A percentile compares a stretch with the other conserved stretches of the same genome.
Evolutionary conservation across 2,329 filamentous ascomycete genomes (phyloP).

Genomic region (Exophiala sideris): DNA sequence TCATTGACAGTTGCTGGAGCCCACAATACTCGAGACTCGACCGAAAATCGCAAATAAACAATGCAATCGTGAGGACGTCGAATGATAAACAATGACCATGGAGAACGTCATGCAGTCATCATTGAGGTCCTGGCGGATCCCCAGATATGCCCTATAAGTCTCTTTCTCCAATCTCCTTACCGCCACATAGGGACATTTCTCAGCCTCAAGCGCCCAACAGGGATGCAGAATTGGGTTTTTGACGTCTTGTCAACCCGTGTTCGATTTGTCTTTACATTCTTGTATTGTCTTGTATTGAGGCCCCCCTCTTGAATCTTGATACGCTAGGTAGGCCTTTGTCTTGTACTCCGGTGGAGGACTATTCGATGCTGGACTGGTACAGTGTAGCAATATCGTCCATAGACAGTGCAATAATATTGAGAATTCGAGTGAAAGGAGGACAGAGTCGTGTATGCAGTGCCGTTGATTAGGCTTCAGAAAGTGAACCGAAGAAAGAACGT

Average conservation of each 20-base stretch:
- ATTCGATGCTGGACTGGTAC: not conserved
- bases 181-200: conserved; percentile 18
- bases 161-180: conserved; percentile 26
- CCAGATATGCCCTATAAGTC: conserved; percentile 7
- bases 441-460: conserved; percentile 2
- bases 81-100: conserved; percentile 4
- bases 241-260: conserved; percentile 6
- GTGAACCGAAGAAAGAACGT: too few species aligned
- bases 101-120: conserved; percentile 23
- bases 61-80: not conserved
- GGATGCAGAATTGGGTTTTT: conserved; percentile 1
- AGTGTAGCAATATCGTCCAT: not conserved
- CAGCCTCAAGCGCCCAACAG: conserved; percentile 21
- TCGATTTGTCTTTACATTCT: conserved; percentile 18
- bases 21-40: not conserved
- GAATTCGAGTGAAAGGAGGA: not conserved
- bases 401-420: not conserved
- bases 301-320: not conserved
- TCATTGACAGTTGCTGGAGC: conserved; percentile 3
- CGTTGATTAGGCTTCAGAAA: not conserved
- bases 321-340: not conserved
- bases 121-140: conserved; percentile 7
- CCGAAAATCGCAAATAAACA: conserved; percentile 1
- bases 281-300: not conserved
- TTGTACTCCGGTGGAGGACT: not conserved